These are phyloP conservation scores for Botrytis fragariae DNA, from an alignment of 2,329 filamentous ascomycete genomes.

Conservation along the genomic window DNA sequence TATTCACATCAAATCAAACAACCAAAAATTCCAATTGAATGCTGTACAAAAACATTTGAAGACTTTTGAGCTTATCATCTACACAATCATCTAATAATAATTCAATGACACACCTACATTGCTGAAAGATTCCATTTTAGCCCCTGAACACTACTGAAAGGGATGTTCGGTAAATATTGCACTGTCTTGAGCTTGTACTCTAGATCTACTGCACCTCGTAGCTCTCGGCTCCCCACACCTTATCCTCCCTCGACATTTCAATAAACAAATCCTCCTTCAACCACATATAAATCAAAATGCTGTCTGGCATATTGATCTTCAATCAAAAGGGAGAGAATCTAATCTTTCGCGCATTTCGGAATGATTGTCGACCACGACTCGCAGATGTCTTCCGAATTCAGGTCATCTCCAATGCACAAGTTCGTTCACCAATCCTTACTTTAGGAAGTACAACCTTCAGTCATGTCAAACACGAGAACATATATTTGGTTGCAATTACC, in stretches of 20 bases:
- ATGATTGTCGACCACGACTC: conserved; percentile 94
- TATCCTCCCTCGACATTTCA: conserved; percentile 20
- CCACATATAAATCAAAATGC: conserved; percentile 58
- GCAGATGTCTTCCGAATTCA: conserved; percentile 99
- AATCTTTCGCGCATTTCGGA: conserved; percentile 97
- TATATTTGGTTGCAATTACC: conserved; percentile 94
- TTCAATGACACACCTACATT: not conserved
- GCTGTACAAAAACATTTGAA: not conserved
- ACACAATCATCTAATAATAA: not conserved
- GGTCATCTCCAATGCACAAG: conserved; percentile 96
- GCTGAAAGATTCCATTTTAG: not conserved
- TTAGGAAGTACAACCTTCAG: conserved; percentile 97
- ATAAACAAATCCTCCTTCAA: conserved; percentile 11
- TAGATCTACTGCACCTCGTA: not conserved
- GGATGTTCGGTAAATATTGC: conserved; percentile 16
- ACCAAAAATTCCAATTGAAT: not conserved
- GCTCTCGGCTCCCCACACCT: conserved; percentile 15
- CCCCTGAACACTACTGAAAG: not conserved
- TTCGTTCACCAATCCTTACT: conserved; percentile 94
- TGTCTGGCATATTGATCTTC: conserved; percentile 96
- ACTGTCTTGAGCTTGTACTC: not conserved
- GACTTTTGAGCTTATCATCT: not conserved
- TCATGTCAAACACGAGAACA: conserved; percentile 99
- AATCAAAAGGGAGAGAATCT: conserved; percentile 99
- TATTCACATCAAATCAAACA: not conserved